A percentile compares a stretch with the other conserved stretches of the same genome.
Evolutionary conservation across 2,329 filamentous ascomycete species (phyloP).

Genomic region (Arthrobotrys megalospora): DNA sequence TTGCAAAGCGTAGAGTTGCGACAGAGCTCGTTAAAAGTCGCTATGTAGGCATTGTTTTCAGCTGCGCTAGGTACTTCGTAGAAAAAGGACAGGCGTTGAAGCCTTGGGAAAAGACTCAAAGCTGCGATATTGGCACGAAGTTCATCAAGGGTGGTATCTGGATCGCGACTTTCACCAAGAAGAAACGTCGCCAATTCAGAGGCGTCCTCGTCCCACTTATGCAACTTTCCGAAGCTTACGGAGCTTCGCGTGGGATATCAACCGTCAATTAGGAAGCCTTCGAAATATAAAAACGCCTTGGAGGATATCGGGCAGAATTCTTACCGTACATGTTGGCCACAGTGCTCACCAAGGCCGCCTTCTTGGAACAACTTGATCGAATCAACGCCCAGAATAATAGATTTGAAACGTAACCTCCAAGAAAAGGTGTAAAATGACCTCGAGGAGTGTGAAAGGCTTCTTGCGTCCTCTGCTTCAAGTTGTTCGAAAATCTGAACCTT

Average conservation of each 20-base stretch:
- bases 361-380: neutral
- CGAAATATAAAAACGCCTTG: neutral
- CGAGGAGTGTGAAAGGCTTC: conserved; percentile 2
- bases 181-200: neutral
- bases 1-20: neutral
- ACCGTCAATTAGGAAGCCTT: neutral
- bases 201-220: neutral
- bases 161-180: neutral
- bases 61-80: conserved; percentile 2
- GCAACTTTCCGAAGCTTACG: neutral
- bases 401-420: neutral
- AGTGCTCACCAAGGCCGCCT: neutral
- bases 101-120: neutral
- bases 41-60: conserved; percentile 14
- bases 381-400: neutral
- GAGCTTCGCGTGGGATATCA: neutral
- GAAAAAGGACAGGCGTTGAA: neutral
- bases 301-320: neutral
- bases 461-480: neutral
- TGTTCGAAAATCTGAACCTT: conserved; percentile 1
- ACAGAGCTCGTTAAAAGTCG: neutral
- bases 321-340: neutral
- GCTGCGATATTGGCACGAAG: neutral
- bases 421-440: conserved; percentile 6
- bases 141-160: neutral